Conservation (phyloP, 1,284 basidiomycete genomes). For the Inonotus hispidus region DNA sequence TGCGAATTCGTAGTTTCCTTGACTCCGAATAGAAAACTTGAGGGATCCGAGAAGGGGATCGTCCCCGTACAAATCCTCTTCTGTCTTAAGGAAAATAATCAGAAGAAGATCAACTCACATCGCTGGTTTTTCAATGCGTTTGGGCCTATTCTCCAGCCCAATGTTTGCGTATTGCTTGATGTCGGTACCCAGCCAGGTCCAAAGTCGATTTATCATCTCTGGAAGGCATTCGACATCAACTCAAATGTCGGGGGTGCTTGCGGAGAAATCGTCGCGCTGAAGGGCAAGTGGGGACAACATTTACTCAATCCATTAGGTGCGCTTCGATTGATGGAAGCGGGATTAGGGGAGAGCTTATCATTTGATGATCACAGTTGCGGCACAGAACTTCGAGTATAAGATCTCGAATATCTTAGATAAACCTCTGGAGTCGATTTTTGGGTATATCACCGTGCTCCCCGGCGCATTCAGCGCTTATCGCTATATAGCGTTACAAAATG, state of each 20-base stretch:
- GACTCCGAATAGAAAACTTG: constrained; percentile 75
- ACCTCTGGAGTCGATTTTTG: constrained; percentile 82
- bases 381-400: constrained; percentile 97
- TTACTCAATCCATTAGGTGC: constrained; percentile 75
- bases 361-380: constrained; percentile 48
- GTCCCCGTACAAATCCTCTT: constrained; percentile 93
- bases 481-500: constrained; percentile 90
- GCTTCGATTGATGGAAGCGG: constrained; percentile 27
- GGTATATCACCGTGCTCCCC: constrained; percentile 89
- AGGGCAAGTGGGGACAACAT: constrained; percentile 76
- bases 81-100: constrained; percentile 91
- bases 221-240: constrained; percentile 97
- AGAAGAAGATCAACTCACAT: constrained; percentile 93
- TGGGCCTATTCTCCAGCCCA: constrained; percentile 72
- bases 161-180: constrained; percentile 92
- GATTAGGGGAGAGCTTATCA: constrained; percentile 12
- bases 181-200: constrained; percentile 92
- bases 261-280: constrained; percentile 93
- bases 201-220: constrained; percentile 89
- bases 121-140: constrained; percentile 92
- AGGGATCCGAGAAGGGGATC: constrained; percentile 72
- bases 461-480: constrained; percentile 92
- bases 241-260: constrained; percentile 95
- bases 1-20: constrained; percentile 60
- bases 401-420: constrained; percentile 93